Percentiles rank a stretch among this genome's conserved stretches.
These are phyloP conservation scores for Scheffersomyces illinoinensis DNA, from an alignment of 1,139 yeast genomes.

Conservation along the genomic window DNA sequence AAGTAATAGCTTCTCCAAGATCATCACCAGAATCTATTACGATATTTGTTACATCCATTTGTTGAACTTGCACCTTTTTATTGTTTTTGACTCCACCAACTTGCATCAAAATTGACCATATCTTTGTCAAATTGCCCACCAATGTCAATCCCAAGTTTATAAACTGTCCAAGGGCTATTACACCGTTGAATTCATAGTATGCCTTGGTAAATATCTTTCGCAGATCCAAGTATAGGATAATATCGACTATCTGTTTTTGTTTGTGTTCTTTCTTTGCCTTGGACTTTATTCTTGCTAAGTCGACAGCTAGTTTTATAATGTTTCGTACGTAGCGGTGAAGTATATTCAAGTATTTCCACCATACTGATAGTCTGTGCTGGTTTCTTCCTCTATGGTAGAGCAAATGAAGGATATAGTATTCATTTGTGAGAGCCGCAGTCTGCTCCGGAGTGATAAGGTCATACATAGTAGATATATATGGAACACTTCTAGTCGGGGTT, in stretches of 20 bases:
- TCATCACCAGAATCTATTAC: slow-evolving; percentile 23
- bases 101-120: slow-evolving; percentile 35
- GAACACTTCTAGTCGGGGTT: too few relatives aligned
- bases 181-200: slow-evolving; percentile 63
- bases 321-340: slow-evolving; percentile 57
- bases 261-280: slow-evolving; percentile 12
- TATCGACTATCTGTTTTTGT: slow-evolving; percentile 17
- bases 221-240: slow-evolving; percentile 35
- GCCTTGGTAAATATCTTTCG: slow-evolving; percentile 48
- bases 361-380: slow-evolving; percentile 70
- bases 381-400: slow-evolving; percentile 71
- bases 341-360: slow-evolving; percentile 78
- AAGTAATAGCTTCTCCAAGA: slow-evolving; percentile 23
- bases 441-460: background rate
- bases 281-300: slow-evolving; percentile 21
- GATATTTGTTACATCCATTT: slow-evolving; percentile 1
- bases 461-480: background rate
- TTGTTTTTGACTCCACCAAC: slow-evolving; percentile 17
- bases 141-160: slow-evolving; percentile 71
- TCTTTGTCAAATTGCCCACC: slow-evolving; percentile 55
- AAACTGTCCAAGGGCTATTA: slow-evolving; percentile 78
- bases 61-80: background rate
- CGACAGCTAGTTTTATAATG: slow-evolving; percentile 25
- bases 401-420: slow-evolving; percentile 58
- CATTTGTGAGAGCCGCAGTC: slow-evolving; percentile 28